phyloP scores from a whole-genome alignment of 2,329 filamentous ascomycete genomes.

The Cladophialophora carrionii region DNA sequence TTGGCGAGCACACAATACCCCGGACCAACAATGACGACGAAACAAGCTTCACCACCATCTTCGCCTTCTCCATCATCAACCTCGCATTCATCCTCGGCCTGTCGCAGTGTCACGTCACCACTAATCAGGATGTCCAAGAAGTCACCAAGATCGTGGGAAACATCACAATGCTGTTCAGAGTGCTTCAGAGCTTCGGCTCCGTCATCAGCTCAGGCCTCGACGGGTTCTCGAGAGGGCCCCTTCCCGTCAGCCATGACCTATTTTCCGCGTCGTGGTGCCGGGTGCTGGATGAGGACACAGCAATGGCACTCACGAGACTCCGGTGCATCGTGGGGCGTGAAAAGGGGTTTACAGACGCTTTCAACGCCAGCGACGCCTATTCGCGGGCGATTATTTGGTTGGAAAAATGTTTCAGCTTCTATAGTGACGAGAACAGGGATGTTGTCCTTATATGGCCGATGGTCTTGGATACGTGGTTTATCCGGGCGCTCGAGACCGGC shows the following conservation, averaged over 20 bases:
- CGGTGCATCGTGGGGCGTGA: neutral
- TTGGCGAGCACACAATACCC: neutral
- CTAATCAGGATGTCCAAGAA: neutral
- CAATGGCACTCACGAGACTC: neutral
- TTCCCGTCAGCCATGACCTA: neutral
- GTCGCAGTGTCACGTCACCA: neutral
- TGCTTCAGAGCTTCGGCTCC: neutral
- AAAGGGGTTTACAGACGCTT: neutral
- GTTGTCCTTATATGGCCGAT: slow-evolving; percentile 3
- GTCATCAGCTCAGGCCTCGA: neutral
- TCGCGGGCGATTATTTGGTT: neutral
- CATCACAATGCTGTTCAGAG: slow-evolving; percentile 3
- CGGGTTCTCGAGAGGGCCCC: neutral
- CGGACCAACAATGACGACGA: neutral
- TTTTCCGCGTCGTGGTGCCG: neutral
- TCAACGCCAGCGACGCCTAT: neutral
- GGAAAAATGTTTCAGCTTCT: slow-evolving; percentile 4
- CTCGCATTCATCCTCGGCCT: slow-evolving; percentile 3
- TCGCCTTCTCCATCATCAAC: slow-evolving; percentile 2
- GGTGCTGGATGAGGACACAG: neutral
- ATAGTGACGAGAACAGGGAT: slow-evolving; percentile 2
- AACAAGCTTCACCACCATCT: neutral
- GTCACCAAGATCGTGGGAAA: neutral
- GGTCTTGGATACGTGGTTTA: neutral
- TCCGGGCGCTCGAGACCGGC: neutral